Evolutionary conservation across 305 asterid genomes (phyloP).

Genomic region (Nicotiana rustica): DNA sequence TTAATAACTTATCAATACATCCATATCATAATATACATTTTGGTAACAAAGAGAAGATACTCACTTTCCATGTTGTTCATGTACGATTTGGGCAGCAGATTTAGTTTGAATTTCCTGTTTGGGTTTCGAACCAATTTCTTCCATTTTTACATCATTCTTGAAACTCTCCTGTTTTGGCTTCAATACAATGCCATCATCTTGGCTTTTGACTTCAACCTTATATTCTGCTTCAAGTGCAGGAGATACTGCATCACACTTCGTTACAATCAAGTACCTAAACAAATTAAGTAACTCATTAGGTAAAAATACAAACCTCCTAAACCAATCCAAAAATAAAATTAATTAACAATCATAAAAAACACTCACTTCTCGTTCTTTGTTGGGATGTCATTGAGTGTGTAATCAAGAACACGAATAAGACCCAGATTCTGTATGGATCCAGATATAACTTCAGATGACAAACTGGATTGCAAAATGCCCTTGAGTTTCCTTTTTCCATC

Average conservation of each 20-base stretch:
- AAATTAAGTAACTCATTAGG: conserved; percentile 12
- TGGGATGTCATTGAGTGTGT: conserved; percentile 76
- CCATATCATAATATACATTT: not conserved
- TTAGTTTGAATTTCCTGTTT: conserved; percentile 69
- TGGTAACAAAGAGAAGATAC: conserved; percentile 24
- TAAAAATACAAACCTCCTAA: not conserved
- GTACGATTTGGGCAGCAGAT: conserved; percentile 83
- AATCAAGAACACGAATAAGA: conserved; percentile 69
- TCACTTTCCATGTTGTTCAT: conserved; percentile 82
- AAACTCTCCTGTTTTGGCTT: conserved; percentile 49
- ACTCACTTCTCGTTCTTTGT: conserved; percentile 72
- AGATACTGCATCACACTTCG: conserved; percentile 69
- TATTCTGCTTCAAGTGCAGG: conserved; percentile 78
- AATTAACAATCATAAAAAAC: not conserved
- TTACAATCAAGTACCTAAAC: conserved; percentile 71
- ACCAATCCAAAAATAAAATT: not conserved
- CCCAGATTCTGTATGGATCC: conserved; percentile 82
- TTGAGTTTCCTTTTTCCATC: conserved; percentile 79
- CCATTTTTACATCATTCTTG: conserved; percentile 42
- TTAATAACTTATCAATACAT: conserved; percentile 4
- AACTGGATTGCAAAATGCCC: conserved; percentile 64
- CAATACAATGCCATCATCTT: conserved; percentile 37
- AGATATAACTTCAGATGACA: conserved; percentile 68
- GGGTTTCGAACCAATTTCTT: conserved; percentile 59
- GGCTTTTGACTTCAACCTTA: conserved; percentile 47